Conservation (phyloP, 83 land plant genomes). For the Picea mariana region DNA sequence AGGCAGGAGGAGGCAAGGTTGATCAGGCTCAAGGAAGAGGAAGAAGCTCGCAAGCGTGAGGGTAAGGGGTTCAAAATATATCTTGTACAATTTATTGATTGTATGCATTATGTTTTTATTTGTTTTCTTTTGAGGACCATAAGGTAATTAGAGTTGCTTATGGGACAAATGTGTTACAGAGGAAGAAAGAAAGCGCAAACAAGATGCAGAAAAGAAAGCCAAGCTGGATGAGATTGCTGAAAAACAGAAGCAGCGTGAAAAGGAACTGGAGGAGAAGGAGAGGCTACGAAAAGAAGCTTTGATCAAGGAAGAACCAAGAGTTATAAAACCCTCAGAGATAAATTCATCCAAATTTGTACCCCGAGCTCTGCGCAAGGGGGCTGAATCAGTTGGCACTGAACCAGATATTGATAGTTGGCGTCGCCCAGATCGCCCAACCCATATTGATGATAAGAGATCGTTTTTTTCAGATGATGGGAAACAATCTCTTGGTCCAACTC, state of each 20-base stretch:
- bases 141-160: not conserved
- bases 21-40: conserved; percentile 78
- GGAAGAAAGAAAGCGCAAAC: conserved; percentile 72
- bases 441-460: conserved; percentile 16
- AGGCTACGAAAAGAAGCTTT: conserved; percentile 59
- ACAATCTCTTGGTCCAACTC: not conserved
- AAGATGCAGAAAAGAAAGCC: conserved; percentile 87
- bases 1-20: conserved; percentile 73
- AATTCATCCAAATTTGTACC: conserved; percentile 65
- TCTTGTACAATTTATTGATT: not conserved
- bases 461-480: not conserved
- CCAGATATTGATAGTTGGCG: conserved; percentile 40
- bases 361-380: conserved; percentile 18
- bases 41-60: conserved; percentile 86
- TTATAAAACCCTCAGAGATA: conserved; percentile 28
- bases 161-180: conserved; percentile 44
- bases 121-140: not conserved
- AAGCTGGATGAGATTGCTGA: conserved; percentile 94
- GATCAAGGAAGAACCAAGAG: conserved; percentile 27
- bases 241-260: conserved; percentile 81
- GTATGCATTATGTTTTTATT: not conserved
- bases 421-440: conserved; percentile 32
- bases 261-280: conserved; percentile 78
- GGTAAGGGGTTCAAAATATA: conserved; percentile 40
- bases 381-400: conserved; percentile 13